Evolutionary conservation across 768 basidiomycete genomes (phyloP), one percentile per base, ranked within the genome.

Genomic region (Floccularia luteovirens): DNA sequence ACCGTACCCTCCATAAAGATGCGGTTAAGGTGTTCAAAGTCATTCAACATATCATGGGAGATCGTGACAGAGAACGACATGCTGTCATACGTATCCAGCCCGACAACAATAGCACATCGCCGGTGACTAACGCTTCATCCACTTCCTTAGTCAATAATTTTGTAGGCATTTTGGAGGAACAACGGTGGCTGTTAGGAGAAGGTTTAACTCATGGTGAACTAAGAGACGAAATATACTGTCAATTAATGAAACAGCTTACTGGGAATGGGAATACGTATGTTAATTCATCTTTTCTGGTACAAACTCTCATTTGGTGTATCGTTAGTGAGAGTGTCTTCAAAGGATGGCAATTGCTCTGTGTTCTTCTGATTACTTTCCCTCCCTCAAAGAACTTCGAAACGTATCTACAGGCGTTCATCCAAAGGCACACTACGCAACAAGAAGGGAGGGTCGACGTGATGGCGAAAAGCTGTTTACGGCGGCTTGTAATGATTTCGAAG

Each of bases 281-380:
- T 2, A 5, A 7, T 21, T 7, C 13, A 11, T 24, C 7, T 34
- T 34, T 12, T 24, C 6, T 22, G 20, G 14, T 39, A 14, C 16
- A 35, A 30, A 4, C 12, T 39, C 23, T 17, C 19, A 44, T 33
- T 24, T 36, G n/a, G 28, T 36, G n/a, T n/a, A 10, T 28, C 30
- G 34, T 11, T 48, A 91, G 89, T 14, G 87, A 91, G 53, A 85
- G 89, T 53, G 56, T 78, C 23, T 90, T 96, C 65, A 84, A 82
- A 53, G 93, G 92, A 19, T 96, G 91, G 86, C 93, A 96, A 53
- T 66, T 96, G 35, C 64, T 94, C 31, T 94, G 90, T 54, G 90
- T 97, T 2, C 67, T 92, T 20, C 68, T 92, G n/a, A 77, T 88
- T 40, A 86, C 90, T 2, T 97, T 97, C 57, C 88, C 89, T 3